phyloP scores from a whole-genome alignment of 768 basidiomycete genomes.

The Pleurotus salmoneostramineus region DNA sequence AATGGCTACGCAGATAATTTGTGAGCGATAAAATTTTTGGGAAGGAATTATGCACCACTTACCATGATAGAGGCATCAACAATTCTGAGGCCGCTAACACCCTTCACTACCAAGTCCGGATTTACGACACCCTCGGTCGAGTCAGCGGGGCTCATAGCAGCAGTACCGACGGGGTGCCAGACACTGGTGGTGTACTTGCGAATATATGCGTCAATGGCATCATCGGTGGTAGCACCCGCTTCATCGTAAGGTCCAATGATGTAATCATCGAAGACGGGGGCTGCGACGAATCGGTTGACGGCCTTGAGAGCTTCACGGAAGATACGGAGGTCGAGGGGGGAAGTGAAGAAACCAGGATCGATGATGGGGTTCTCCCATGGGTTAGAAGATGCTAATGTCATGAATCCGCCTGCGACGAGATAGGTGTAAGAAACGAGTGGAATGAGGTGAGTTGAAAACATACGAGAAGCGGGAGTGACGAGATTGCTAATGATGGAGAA shows the following conservation, averaged over 20 bases:
- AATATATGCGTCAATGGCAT: constrained; percentile 20
- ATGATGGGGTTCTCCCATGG: constrained; percentile 37
- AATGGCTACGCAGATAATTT: constrained; percentile 12
- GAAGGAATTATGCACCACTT: background rate
- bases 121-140: constrained; percentile 20
- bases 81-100: constrained; percentile 26
- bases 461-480: constrained; percentile 22
- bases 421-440: background rate
- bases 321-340: constrained; percentile 14
- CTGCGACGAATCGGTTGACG: constrained; percentile 11
- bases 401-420: constrained; percentile 16
- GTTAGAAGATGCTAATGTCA: constrained; percentile 29
- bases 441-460: too few species aligned
- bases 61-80: constrained; percentile 33
- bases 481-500: constrained; percentile 16
- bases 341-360: constrained; percentile 37
- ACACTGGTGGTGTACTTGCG: constrained; percentile 17
- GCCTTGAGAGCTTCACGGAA: constrained; percentile 13
- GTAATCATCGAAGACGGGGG: constrained; percentile 14
- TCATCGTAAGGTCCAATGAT: constrained; percentile 11
- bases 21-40: background rate
- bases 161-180: constrained; percentile 27
- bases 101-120: constrained; percentile 29
- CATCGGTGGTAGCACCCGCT: constrained; percentile 22
- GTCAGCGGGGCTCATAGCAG: constrained; percentile 17